Evolutionary conservation across 2,329 filamentous ascomycete species (phyloP).

Genomic region (Arthroderma sp.): DNA sequence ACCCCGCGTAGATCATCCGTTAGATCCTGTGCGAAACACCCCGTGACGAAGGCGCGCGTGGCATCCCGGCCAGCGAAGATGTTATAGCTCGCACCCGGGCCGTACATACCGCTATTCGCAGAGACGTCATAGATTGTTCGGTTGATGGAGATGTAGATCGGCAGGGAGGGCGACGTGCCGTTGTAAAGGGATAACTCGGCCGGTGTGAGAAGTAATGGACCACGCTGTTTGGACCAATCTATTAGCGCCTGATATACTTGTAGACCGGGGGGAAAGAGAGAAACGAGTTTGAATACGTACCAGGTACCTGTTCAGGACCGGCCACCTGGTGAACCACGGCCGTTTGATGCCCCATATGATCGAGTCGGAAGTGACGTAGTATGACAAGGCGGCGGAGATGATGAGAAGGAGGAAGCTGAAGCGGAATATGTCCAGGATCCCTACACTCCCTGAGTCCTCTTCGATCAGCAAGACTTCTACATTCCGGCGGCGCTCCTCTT

Average conservation of each 20-base stretch:
- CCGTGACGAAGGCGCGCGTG: conserved; percentile 77
- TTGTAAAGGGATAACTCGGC: conserved; percentile 61
- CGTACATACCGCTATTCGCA: conserved; percentile 47
- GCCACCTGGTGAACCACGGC: conserved; percentile 48
- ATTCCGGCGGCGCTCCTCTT: neutral
- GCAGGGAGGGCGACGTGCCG: conserved; percentile 59
- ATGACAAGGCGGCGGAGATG: conserved; percentile 46
- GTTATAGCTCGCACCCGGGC: conserved; percentile 72
- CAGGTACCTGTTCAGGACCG: conserved; percentile 46
- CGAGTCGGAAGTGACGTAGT: conserved; percentile 59
- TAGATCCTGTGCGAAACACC: conserved; percentile 77
- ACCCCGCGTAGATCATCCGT: conserved; percentile 75
- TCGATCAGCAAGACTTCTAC: neutral
- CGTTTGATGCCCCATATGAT: conserved; percentile 52
- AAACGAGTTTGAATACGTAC: conserved; percentile 32
- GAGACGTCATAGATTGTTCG: conserved; percentile 53
- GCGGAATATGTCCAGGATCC: conserved; percentile 11
- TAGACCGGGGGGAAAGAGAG: conserved; percentile 2
- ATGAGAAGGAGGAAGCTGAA: conserved; percentile 6
- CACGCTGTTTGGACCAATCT: conserved; percentile 22
- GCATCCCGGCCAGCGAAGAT: conserved; percentile 82
- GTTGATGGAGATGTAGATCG: conserved; percentile 79
- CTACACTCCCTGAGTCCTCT: conserved; percentile 7
- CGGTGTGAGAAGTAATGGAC: conserved; percentile 59
- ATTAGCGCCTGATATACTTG: neutral